phyloP scores from a whole-genome alignment of 169 alveolate genomes.

The Eimeria acervulina region DNA sequence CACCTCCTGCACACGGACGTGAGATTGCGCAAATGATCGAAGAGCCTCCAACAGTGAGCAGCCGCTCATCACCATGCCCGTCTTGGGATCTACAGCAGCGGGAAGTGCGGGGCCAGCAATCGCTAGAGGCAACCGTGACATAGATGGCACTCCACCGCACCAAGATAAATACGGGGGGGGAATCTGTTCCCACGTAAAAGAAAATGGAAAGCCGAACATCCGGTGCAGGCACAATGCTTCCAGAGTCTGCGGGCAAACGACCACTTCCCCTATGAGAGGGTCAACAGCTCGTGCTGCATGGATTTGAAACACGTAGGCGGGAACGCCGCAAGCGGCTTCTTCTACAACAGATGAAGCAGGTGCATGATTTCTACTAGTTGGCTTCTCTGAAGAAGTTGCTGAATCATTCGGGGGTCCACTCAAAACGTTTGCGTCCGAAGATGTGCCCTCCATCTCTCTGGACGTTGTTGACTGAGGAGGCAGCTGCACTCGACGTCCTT shows the following conservation, averaged over 20 bases:
- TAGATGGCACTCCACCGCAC: not conserved
- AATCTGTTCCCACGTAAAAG: conserved; percentile 20
- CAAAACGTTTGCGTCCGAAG: not conserved
- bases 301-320: not conserved
- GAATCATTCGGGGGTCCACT: not conserved
- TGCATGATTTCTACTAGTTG: not conserved
- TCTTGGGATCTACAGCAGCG: conserved; percentile 56
- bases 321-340: not conserved
- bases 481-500: not conserved
- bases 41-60: conserved; percentile 30
- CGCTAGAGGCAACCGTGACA: conserved; percentile 1
- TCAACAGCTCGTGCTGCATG: conserved; percentile 62
- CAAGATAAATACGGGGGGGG: conserved; percentile 11
- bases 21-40: not conserved
- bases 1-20: not conserved
- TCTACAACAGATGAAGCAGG: not conserved
- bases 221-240: conserved; percentile 50
- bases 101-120: conserved; percentile 20
- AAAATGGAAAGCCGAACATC: conserved; percentile 55
- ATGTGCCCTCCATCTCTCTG: not conserved
- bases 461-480: not conserved
- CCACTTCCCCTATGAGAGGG: conserved; percentile 54
- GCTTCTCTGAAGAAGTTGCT: not conserved
- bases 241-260: conserved; percentile 65
- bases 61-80: conserved; percentile 39